Evolutionary conservation across 208 protist species (phyloP), one percentile per base, ranked within the genome.

Genomic region (Leishmania turanica): DNA sequence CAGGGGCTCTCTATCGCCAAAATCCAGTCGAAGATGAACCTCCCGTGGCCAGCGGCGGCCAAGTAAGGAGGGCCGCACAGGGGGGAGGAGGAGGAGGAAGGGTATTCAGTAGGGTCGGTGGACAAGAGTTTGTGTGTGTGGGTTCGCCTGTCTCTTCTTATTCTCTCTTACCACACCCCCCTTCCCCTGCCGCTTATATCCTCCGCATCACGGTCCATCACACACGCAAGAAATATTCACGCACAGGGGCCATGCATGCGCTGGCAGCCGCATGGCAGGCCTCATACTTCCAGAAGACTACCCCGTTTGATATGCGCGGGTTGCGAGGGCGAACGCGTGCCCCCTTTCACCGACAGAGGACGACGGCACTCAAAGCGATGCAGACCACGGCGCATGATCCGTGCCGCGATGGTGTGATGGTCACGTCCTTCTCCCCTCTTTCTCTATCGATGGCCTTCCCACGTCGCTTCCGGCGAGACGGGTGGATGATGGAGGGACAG

Each of bases 1-100:
- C 80, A 82, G 42, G 84, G 81, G 1, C 27, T 86, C 11, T 83
- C 84, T 2, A 72, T 88, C 31, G 45, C 75, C 3, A 83, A 86
- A 45, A 75, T 88, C 2, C 73, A 82, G 58, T 27, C 77, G 24
- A 60, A 24, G 45, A 69, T 82, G 73, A 45, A 76, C 37, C 51
- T 71, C 3, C 54, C 45, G 1, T 82, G 73, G 75, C 81, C 81
- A 40, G 34, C 24, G 24, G 49, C 21, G 24, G 34, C 7, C 34
- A 34, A 64, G 34, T 62, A 31, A 47, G 47, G 53, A 27, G 56
- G 21, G 40, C 24, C 21, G 3, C 0, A 34, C 19, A 47, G 37
- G 1, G 5, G 1, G 70, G 42, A 45, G 42, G 5, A 9, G 70
- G 5, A 9, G 24, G 3, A 15, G 9, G 51, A n/a, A 7, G n/a